These are phyloP conservation scores for Rhododendron henanense DNA, from an alignment of 148 eudicot species.

Conservation along the genomic window DNA sequence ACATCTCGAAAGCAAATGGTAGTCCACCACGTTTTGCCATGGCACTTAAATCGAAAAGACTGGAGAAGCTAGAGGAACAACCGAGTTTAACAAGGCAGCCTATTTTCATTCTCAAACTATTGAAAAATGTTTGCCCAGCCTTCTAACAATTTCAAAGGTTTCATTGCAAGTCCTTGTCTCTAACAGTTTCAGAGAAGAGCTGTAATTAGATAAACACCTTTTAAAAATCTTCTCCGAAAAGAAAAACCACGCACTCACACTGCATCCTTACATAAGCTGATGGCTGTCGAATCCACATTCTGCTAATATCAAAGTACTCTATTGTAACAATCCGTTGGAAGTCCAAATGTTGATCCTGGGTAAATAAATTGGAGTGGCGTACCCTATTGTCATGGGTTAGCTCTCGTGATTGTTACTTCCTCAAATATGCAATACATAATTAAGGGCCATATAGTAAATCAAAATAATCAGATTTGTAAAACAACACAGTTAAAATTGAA, in stretches of 20 bases:
- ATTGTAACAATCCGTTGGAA: not conserved
- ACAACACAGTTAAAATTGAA: not conserved
- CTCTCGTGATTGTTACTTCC: not conserved
- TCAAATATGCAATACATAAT: not conserved
- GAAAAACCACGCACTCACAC: not conserved
- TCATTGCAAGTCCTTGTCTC: not conserved
- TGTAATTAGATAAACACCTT: not conserved
- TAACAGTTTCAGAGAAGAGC: not conserved
- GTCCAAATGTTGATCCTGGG: not conserved
- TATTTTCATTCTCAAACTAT: not conserved
- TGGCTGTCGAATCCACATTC: not conserved
- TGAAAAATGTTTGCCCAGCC: not conserved
- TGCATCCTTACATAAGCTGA: not conserved
- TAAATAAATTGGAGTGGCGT: not conserved
- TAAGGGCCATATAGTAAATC: not conserved
- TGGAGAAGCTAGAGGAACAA: slow-evolving; percentile 3
- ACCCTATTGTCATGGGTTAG: not conserved
- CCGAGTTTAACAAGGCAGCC: not conserved
- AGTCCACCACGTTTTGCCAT: not conserved
- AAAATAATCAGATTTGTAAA: not conserved
- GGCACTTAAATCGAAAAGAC: not conserved
- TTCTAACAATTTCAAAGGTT: not conserved
- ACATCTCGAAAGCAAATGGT: not conserved
- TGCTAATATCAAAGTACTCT: not conserved
- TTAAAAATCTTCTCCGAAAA: not conserved